These are phyloP conservation scores for Botryotinia narcissicola DNA, from an alignment of 2,329 filamentous ascomycete species.

Conservation along the genomic window DNA sequence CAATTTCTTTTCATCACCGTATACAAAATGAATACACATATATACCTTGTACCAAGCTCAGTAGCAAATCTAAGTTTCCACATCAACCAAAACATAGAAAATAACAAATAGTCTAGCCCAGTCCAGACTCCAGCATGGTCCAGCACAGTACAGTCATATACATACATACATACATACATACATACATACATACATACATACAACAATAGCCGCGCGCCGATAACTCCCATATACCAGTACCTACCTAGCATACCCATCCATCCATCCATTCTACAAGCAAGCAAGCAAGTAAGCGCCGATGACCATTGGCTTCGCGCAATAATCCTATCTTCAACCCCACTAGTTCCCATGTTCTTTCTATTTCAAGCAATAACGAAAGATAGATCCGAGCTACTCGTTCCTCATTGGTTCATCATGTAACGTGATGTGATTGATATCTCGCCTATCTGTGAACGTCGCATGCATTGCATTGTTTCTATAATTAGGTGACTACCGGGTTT, in stretches of 20 bases:
- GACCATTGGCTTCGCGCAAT: too few species aligned
- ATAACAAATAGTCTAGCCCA: neutral
- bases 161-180: neutral
- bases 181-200: neutral
- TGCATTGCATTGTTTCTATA: conserved; percentile 1
- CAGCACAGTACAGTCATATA: neutral
- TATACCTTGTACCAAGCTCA: neutral
- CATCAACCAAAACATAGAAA: neutral
- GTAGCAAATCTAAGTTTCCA: neutral
- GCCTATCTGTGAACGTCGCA: neutral
- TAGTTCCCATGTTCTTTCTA: neutral
- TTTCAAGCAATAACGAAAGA: neutral
- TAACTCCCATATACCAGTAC: too few species aligned
- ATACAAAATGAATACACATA: neutral
- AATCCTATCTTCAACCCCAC: neutral
- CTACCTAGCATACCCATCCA: too few species aligned
- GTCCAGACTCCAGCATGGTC: neutral
- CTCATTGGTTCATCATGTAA: neutral
- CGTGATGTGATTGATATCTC: neutral
- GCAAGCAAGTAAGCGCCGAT: neutral
- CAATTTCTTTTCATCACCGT: neutral
- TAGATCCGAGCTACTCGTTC: neutral
- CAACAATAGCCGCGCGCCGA: neutral
- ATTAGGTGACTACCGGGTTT: neutral
- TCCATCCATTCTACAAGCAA: neutral